phyloP scores from a whole-genome alignment of 345 rosid species.

The Eucalyptus albens region DNA sequence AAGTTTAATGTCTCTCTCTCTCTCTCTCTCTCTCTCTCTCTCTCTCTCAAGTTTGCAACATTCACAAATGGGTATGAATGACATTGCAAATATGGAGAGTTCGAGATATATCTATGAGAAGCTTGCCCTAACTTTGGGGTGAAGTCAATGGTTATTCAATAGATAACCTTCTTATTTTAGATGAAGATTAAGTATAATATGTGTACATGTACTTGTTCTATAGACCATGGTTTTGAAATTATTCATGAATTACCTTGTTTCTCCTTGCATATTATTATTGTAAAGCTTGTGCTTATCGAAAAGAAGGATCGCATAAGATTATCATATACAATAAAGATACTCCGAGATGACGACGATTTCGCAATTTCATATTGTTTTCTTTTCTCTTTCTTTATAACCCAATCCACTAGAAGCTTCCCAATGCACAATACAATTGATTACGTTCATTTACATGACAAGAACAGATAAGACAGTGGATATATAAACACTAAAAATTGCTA shows the following conservation, averaged over 20 bases:
- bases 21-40: background rate
- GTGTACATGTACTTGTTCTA: background rate
- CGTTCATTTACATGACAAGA: background rate
- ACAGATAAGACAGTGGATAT: background rate
- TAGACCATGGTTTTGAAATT: background rate
- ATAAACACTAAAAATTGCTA: background rate
- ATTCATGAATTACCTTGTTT: background rate
- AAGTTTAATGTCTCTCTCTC: background rate
- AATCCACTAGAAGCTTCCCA: background rate
- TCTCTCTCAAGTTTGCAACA: background rate
- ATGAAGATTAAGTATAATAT: background rate
- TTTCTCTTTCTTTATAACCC: background rate
- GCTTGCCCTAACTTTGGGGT: background rate
- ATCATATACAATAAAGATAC: background rate
- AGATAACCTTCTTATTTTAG: background rate
- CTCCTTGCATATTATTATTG: background rate
- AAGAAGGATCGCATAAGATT: background rate
- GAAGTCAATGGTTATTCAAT: background rate
- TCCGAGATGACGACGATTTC: background rate
- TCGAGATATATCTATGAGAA: background rate
- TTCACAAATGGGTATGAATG: background rate
- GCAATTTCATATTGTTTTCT: background rate
- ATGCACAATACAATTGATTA: background rate
- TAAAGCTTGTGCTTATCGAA: background rate
- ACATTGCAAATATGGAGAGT: background rate